These are phyloP conservation scores for Xylaria polymorpha DNA, from an alignment of 2,329 filamentous ascomycete species.

Conservation along the genomic window DNA sequence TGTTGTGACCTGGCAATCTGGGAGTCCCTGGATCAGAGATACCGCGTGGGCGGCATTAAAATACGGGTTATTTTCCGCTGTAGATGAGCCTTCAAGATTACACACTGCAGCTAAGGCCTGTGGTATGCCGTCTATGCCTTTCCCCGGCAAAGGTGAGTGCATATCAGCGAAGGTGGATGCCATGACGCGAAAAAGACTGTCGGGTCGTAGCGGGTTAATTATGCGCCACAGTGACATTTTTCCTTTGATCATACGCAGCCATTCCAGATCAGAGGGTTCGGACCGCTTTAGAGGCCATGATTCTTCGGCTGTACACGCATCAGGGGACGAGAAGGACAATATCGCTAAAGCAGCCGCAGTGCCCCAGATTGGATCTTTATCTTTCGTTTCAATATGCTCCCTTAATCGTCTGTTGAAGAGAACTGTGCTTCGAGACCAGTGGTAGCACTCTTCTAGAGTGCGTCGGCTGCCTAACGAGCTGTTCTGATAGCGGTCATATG, in stretches of 20 bases:
- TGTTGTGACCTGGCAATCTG: conserved; percentile 48
- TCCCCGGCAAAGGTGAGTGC: conserved; percentile 49
- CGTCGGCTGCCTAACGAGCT: conserved; percentile 41
- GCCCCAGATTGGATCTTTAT: conserved; percentile 60
- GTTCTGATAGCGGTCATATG: conserved; percentile 54
- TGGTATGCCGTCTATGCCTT: conserved; percentile 46
- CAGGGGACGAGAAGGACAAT: conserved; percentile 55
- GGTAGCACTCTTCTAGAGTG: conserved; percentile 56
- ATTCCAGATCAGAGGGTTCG: conserved; percentile 48
- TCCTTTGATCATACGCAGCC: conserved; percentile 50
- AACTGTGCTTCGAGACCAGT: conserved; percentile 56
- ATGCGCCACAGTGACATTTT: conserved; percentile 55
- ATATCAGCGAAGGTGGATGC: conserved; percentile 53
- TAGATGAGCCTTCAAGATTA: conserved; percentile 48
- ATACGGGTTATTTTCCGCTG: conserved; percentile 52
- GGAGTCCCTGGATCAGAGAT: conserved; percentile 47
- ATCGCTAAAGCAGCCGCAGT: conserved; percentile 58
- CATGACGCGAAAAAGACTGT: conserved; percentile 53
- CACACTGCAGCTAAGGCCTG: conserved; percentile 44
- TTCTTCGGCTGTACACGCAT: conserved; percentile 49
- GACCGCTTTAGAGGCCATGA: conserved; percentile 52
- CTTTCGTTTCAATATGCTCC: conserved; percentile 50
- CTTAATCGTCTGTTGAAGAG: conserved; percentile 55
- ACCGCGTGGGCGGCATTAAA: conserved; percentile 54
- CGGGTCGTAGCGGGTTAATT: conserved; percentile 51